Evolutionary conservation across 2,329 filamentous ascomycete species (phyloP), one percentile per base, ranked within the genome.

Genomic region (Ophiostoma piceae): DNA sequence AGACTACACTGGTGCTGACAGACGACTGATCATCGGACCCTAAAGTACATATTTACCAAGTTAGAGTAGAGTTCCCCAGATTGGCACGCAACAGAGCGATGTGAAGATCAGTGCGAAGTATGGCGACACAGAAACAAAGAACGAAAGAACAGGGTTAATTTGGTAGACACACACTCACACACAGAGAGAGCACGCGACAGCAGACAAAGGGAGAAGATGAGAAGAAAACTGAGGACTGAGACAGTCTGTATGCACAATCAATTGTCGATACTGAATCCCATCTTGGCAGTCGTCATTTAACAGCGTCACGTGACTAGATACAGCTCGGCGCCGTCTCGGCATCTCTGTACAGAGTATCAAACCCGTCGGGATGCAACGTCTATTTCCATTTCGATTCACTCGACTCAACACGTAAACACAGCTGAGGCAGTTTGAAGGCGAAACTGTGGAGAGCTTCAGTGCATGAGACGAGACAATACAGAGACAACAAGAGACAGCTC

Each of bases 211-310:
- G 8, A 1, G 19, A 47, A 14, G 19, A 47, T 8, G 16, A 47
- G 16, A 12, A 12, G 16, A 47, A 3, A 19, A 1, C 0, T 6
- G 14, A 43, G 12, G 39, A 54, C n/a, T 57, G 51, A 57, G n/a
- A 26, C 51, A 57, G 22, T 6, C n/a, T 22, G 22, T 26, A 26
- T 57, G 9, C 22, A 14, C n/a, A 12, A 12, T 29, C 22, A 26
- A 26, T 14, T 57, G n/a, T 22, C 51, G n/a, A 57, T 22, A 22
- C 11, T 6, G 12, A 41, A 41, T 22, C n/a, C n/a, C 51, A 16
- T 57, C 51, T 57, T 57, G 51, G 51, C 51, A n/a, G 51, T 57
- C 51, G 51, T 57, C 51, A 57, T 26, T 26, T 26, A 57, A 14
- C 39, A 14, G 11, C 9, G 35, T 35, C 39, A 41, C 39, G 39